Conservation (phyloP, 257 asterid genomes). For the Solanum microdontum region DNA sequence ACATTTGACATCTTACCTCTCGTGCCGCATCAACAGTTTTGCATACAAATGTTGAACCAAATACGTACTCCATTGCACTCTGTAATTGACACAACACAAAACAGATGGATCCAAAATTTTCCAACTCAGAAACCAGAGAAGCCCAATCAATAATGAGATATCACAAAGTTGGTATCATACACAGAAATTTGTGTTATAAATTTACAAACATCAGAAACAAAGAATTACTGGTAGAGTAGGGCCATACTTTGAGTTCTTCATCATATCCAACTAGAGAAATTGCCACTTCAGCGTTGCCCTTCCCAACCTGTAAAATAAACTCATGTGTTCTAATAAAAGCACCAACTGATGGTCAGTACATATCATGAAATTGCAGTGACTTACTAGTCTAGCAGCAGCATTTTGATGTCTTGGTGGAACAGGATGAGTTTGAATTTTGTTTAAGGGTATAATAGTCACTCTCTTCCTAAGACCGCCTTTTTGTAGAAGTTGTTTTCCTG, state of each 20-base stretch:
- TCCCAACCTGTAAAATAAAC: conserved; percentile 60
- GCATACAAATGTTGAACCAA: conserved; percentile 97
- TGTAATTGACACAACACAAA: conserved; percentile 29
- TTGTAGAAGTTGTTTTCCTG: conserved; percentile 82
- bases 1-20: conserved; percentile 42
- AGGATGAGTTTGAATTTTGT: conserved; percentile 71
- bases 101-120: background rate
- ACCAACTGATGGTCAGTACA: background rate
- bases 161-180: background rate
- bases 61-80: conserved; percentile 90
- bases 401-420: conserved; percentile 40
- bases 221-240: background rate
- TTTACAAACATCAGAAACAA: background rate
- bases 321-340: background rate
- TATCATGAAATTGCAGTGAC: conserved; percentile 6
- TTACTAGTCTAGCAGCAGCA: conserved; percentile 74
- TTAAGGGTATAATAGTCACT: conserved; percentile 89
- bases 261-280: conserved; percentile 88
- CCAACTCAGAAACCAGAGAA: background rate
- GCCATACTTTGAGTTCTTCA: conserved; percentile 66
- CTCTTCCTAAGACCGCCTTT: conserved; percentile 80
- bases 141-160: background rate
- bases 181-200: background rate
- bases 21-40: conserved; percentile 70
- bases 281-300: conserved; percentile 94